A percentile compares a stretch with the other conserved stretches of the same genome.
Conservation (phyloP, 1,284 basidiomycete species). For the Grifola frondosa region DNA sequence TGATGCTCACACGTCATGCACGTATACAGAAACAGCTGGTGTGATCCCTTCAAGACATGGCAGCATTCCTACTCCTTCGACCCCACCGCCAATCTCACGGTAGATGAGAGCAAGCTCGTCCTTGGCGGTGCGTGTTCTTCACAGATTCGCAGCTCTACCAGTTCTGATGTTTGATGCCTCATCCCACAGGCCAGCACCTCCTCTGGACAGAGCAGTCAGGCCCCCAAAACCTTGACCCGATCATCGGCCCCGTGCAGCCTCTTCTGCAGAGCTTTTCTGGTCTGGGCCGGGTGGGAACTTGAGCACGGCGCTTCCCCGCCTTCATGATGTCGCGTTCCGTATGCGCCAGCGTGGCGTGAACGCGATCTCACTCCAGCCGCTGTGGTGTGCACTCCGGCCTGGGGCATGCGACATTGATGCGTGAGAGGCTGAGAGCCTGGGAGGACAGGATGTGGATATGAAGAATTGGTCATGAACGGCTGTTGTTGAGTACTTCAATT, state of each 20-base stretch:
- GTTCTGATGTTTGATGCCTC: conserved; percentile 28
- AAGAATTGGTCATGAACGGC: no score
- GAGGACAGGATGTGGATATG: no score
- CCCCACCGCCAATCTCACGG: conserved; percentile 58
- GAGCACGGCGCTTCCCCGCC: conserved; percentile 64
- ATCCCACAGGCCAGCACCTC: conserved; percentile 65
- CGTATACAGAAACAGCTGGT: conserved; percentile 48
- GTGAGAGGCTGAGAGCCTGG: conserved; percentile 27
- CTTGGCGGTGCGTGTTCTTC: conserved; percentile 57
- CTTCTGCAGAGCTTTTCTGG: conserved; percentile 84
- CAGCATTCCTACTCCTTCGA: conserved; percentile 74
- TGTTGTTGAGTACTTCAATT: no score
- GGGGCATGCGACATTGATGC: conserved; percentile 53
- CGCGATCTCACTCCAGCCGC: conserved; percentile 73
- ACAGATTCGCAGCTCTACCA: not conserved
- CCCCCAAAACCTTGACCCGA: conserved; percentile 67
- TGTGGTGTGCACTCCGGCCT: conserved; percentile 80
- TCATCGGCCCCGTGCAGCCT: conserved; percentile 77
- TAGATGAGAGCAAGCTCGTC: conserved; percentile 50
- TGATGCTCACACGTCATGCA: conserved; percentile 34
- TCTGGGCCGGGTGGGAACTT: conserved; percentile 59
- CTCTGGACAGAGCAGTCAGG: conserved; percentile 81
- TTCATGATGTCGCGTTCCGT: conserved; percentile 75
- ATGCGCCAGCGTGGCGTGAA: conserved; percentile 67
- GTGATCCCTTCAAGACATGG: conserved; percentile 80